Evolutionary conservation across 176 grass and related monocot species (phyloP), one percentile per base, ranked within the genome.

Genomic region (Raddia guianensis): DNA sequence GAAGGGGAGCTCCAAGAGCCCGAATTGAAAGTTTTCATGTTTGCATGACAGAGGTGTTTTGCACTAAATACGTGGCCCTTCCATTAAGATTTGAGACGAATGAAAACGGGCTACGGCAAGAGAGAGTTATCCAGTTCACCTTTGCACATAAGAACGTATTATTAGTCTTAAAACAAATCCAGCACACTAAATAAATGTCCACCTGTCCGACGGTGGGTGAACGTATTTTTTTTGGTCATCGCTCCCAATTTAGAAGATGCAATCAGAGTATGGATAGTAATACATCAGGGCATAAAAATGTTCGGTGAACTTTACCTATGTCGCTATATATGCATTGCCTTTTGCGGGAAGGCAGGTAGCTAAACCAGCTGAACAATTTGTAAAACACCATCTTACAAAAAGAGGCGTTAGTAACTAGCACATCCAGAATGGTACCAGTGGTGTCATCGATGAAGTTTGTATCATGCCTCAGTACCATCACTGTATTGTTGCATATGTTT

Each of bases 401-500:
- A 3, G 20, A 20, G 57, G 70, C 65, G 59, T 7, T 44, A 5
- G 14, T 49, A 63, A 56, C 12, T 18, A 47, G 13, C 11, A 21
- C 19, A 66, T 40, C 49, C 49, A 18, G 19, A 79, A 18, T 19
- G 12, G 9, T 3, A 12, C n/a, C 37, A 72, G 15, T 49, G 40
- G 34, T 14, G 40, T 19, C 49, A 4, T 52, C 7, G 16, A 43
- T 46, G 33, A 58, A 61, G n/a, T 58, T 15, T 70, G 20, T 47
- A 12, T 10, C 33, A 49, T 49, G 43, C 76, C 21, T 40, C 68
- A 59, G 48, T 16, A 65, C 21, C 68, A 63, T 94, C 80, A 89
- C 62, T 85, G 66, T 34, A 93, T 87, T 0, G 88, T 93, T 1
- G 88, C 81, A 79, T 97, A 95, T 12, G 92, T 93, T 89, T 98